Evolutionary conservation across 2,329 filamentous ascomycete genomes (phyloP), one percentile per base, ranked within the genome.

Genomic region (Fusarium avenaceum): DNA sequence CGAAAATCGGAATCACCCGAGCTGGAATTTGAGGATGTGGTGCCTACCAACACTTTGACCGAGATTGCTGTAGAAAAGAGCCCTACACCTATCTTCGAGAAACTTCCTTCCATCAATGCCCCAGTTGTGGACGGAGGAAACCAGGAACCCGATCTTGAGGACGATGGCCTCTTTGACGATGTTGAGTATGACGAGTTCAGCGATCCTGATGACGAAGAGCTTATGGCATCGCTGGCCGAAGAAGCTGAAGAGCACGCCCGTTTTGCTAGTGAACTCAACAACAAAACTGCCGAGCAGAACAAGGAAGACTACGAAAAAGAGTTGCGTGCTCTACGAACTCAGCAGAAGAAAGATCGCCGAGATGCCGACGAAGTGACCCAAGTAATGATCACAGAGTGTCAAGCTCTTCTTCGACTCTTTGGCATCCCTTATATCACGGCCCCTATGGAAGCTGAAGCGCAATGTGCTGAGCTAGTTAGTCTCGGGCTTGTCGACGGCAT

Each of bases 391-490:
- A 89, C 90, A 1, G 96, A 99, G 79, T 98, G 96, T 68, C 96
- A 99, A 76, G 91, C 96, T 45, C 86, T 99, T 0, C 87, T 99
- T 20, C 87, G 89, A 7, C 87, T 97, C 10, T 99, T 99, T 77
- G 96, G 96, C 1, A 88, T 99, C 13, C 96, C 96, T 0, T 99
- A 99, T 76, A 91, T 99, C 71, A 99, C 95, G 0, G 96, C 96
- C 0, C 96, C 96, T 0, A 98, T 98, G 96, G 96, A 99, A 85
- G 96, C 96, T 1, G 96, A 99, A 83, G 96, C 96, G 0, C 96
- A 99, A 77, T 99, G 96, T 75, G 96, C 96, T 1, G 92, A 97
- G 79, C 87, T 99, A 6, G 94, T 99, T 1, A 82, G 81, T 1
- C 83, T 98, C 0, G 93, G 93, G 0, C 87, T 98, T 0, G 96